Evolutionary conservation across 495 filamentous ascomycete species (phyloP), one percentile per base, ranked within the genome.

Genomic region (Penicilliopsis zonata): DNA sequence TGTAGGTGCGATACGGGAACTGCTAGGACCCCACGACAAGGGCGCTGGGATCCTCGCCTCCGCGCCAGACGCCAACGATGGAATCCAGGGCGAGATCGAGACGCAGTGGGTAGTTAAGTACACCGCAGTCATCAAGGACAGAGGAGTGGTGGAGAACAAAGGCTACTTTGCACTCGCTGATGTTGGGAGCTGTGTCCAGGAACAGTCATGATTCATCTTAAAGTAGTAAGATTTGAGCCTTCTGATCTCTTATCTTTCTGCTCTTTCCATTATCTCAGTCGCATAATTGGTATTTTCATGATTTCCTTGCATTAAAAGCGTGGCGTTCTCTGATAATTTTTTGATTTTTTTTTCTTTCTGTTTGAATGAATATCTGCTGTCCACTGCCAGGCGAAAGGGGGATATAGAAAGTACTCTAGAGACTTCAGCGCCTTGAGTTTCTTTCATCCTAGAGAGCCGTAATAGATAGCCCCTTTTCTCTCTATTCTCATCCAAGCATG

Each of bases 61-160:
- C 38, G 67, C 53, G 36, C 61, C 50, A 38, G 53, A 63, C 15
- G 58, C 51, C 3, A 35, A 41, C 1, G 54, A 57, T 35, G 68
- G 62, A 0, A 60, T 90, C 33, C 72, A 70, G 40, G 82, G 84
- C 9, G 75, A 93, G 31, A 63, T 98, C 28, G 65, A 72, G 40
- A 86, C 90, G 9, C 76, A 85, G 41, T 99, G 88, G 88, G 90
- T 95, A 18, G 78, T 87, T 35, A 96, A 96, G 52, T 99, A 99
- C 55, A 96, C 92, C 13, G 92, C 92, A 4, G 86, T 96, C n/a
- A 84, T 95, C 18, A 82, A 81, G 51, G 77, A 95, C 52, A 67
- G 90, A n/a, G 92, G 90, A 0, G 90, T 96, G 3, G 85, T 99
- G 32, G 90, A 99, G 69, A 94, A 90, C 49, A 96, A 96, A 63